phyloP scores from a whole-genome alignment of 2,329 filamentous ascomycete genomes.

The Neurospora sp. region DNA sequence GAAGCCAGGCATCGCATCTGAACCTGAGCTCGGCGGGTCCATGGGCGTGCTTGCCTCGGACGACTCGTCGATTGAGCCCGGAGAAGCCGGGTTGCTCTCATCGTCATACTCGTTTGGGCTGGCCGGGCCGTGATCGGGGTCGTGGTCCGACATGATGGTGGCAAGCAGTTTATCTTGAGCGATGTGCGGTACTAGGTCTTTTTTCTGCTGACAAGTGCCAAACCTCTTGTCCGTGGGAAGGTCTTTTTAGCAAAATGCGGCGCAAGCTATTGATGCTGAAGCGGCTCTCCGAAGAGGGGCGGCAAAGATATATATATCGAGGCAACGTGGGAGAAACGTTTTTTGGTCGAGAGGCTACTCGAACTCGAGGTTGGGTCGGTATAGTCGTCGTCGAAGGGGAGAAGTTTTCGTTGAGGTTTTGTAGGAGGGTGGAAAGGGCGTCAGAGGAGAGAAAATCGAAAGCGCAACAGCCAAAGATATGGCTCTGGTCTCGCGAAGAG shows the following conservation, averaged over 20 bases:
- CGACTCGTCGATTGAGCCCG: conserved; percentile 32
- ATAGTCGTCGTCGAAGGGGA: not conserved
- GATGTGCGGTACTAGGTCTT: not conserved
- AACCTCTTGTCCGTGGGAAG: not conserved
- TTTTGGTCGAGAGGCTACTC: not conserved
- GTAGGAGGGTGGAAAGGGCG: not conserved
- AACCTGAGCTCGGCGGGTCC: conserved; percentile 26
- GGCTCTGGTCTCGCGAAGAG: not conserved
- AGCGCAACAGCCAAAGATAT: not conserved
- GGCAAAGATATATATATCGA: not conserved
- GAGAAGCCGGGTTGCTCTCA: conserved; percentile 31
- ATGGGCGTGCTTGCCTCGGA: conserved; percentile 40
- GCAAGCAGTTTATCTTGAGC: not conserved
- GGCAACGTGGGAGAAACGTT: not conserved
- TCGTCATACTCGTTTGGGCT: conserved; percentile 35
- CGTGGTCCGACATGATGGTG: conserved; percentile 18
- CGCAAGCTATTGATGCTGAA: not conserved
- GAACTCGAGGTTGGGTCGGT: not conserved
- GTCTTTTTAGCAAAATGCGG: not conserved
- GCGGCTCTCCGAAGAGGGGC: not conserved
- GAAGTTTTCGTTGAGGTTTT: not conserved
- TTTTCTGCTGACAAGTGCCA: not conserved
- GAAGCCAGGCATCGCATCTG: conserved; percentile 16
- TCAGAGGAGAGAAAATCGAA: not conserved
- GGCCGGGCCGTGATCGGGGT: conserved; percentile 28